Base-by-base conservation (phyloP, 768 basidiomycete species). In the Peribolospora kevripleyi region DNA sequence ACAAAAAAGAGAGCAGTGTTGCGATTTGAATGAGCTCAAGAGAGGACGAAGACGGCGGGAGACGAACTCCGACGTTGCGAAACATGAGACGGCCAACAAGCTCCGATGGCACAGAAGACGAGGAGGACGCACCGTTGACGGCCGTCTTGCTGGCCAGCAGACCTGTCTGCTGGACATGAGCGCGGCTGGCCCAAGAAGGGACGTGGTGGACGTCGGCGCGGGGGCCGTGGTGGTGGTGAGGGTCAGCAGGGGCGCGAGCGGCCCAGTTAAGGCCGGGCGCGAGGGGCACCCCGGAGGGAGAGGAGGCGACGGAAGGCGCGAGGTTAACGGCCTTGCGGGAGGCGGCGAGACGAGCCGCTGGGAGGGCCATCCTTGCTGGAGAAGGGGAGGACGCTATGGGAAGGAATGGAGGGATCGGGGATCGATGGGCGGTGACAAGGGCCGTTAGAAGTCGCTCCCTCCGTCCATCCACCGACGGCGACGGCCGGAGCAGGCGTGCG, bases 221-320 rank as follows among this genome's bases (percentile, higher is more conserved):
- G 54, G 55, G 78, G 58, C 71, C 75, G 58, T 69, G 69, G 47
- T 55, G 52, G 41, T 70, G 70, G 61, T 82, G 79, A 40, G 71
- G 74, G 60, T 70, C 69, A 55, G 73, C 68, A 56, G 78, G 75
- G 41, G 78, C 77, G 63, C 78, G 78, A 49, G 75, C 77, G 58
- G 75, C 69, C 64, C 84, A 72, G 70, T 82, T 83, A 66, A 95
- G 70, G 51, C 76, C 73, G 42, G 83, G 78, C 6, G 79, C 83
- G 61, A 67, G 67, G 40, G 90, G 90, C 10, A 87, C 74, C 57
- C 90, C 90, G 42, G 75, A 78, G 48, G 87, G 74, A 56, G 84
- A 76, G 5, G 77, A 72, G 64, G 82, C 77, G 60, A 84, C 77
- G 42, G 85, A 84, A 56, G 87, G 84, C 42, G 81, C 68, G 59